Evolutionary conservation across 495 filamentous ascomycete species (phyloP), one percentile per base, ranked within the genome.

Genomic region (Aspergillus cavernicola): DNA sequence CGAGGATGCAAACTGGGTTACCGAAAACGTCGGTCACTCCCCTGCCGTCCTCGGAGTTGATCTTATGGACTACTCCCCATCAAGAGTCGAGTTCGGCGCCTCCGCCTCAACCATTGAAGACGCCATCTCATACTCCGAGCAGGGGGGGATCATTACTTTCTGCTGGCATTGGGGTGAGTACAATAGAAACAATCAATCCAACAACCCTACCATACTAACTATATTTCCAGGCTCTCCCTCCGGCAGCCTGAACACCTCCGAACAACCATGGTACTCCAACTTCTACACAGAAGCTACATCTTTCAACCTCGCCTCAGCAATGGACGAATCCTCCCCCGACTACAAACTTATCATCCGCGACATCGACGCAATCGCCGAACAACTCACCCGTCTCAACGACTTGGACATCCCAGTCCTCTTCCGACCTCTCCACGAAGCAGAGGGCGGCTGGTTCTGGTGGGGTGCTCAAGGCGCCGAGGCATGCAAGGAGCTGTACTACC

Each of bases 401-500:
- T n/a, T n/a, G 29, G 35, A 44, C 10, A 36, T 44, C 16, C 50
- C 50, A 2, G 44, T 53, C 20, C 20, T 53, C 18, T 53, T 53
- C 28, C 50, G 50, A 15, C 50, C 50, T 4, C 50, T 53, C 4
- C 50, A 53, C 20, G 50, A 53, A 18, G 28, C 50, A 15, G 50
- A 53, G 0, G 50, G 50, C 19, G 50, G 28, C 22, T 53, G 50
- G 50, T 53, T 53, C 50, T 53, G 50, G 50, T 53, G 50, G 50
- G 50, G 50, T 6, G 39, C 50, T 2, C 5, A n/a, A 1, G 50
- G 50, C 3, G 15, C 50, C 12, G 40, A 33, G 19, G 16, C 50
- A 1, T 44, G 33, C 50, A 32, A 43, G 6, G 31, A 32, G 19
- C 50, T 53, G 39, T 53, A 41, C 39, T 16, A 36, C 6, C 28